phyloP scores from a whole-genome alignment of 495 filamentous ascomycete species.

The Talaromyces borbonicus region DNA sequence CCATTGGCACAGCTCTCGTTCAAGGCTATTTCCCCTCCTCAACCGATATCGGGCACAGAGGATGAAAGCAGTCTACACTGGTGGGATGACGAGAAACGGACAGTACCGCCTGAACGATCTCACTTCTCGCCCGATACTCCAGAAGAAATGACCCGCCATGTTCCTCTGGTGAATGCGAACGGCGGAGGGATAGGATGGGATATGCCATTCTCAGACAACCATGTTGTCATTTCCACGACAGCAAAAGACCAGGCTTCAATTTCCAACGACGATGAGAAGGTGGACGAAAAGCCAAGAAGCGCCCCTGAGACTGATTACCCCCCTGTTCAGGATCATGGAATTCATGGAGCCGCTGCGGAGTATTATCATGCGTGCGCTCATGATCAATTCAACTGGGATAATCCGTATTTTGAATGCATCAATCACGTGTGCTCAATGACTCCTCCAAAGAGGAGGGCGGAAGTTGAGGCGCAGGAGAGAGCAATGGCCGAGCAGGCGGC shows the following conservation, averaged over 20 bases:
- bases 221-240: background rate
- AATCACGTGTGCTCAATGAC: conserved; percentile 39
- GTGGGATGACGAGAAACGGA: conserved; percentile 24
- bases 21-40: background rate
- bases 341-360: conserved; percentile 38
- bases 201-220: background rate
- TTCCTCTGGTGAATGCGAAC: conserved; percentile 10
- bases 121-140: conserved; percentile 29
- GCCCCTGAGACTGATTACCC: background rate
- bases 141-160: background rate
- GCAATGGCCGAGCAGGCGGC: conserved; percentile 5
- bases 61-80: conserved; percentile 10
- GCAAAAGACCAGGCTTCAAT: background rate
- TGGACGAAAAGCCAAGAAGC: background rate
- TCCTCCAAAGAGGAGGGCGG: conserved; percentile 10
- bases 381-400: conserved; percentile 34
- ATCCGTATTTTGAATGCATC: conserved; percentile 40
- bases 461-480: background rate
- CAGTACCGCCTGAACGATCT: conserved; percentile 14
- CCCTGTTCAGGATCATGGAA: background rate
- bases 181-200: conserved; percentile 2
- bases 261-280: background rate
- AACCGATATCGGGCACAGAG: background rate
- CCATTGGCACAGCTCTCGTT: conserved; percentile 18
- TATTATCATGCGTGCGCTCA: conserved; percentile 45